Base-by-base conservation (phyloP, 176 grass and related monocot genomes). In the Raddia distichophylla region DNA sequence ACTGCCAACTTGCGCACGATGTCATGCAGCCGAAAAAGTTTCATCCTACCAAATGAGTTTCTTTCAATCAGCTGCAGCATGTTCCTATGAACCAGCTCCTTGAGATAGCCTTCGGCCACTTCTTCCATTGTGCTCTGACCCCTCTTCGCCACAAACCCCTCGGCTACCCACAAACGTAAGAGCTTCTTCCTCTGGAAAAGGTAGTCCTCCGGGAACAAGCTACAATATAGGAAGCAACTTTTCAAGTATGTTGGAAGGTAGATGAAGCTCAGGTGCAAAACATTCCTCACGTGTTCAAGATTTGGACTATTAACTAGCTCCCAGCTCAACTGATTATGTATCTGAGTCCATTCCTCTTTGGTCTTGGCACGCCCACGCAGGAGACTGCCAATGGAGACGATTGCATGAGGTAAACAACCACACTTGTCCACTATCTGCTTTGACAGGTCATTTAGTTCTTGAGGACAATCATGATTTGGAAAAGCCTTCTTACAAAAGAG, bases 31-130 rank as follows among this genome's bases (percentile, higher is more conserved):
- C 11, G 15, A 32, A 62, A 72, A 6, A 2, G 2, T 43, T 51
- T 82, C 8, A 69, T 42, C 69, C 69, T 72, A 10, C 79, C 65
- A 46, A 59, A 44, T 56, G 49, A 20, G 58, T 67, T 81, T 11
- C n/a, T 67, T 43, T 57, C 0, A 11, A 81, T 10, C 35, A 82
- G 51, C 78, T 85, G 82, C 1, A 77, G 33, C 59, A 85, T 65
- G 22, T 53, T 77, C 6, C 22, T 50, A 0, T 44, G 33, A 11
- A 85, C 72, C 11, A 86, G 54, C 0, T 79, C 19, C 0, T 73
- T 22, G 19, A 86, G 15, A 48, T 86, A 86, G 22, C 69, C 50
- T 42, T 86, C 84, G 1, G 76, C 64, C 44, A 61, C 75, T 69
- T 81, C 16, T 27, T 86, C 65, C 6, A 86, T 34, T 40, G 84